Evolutionary conservation across 805 yeast genomes (phyloP).

Genomic region (Grigorovia jiainica): DNA sequence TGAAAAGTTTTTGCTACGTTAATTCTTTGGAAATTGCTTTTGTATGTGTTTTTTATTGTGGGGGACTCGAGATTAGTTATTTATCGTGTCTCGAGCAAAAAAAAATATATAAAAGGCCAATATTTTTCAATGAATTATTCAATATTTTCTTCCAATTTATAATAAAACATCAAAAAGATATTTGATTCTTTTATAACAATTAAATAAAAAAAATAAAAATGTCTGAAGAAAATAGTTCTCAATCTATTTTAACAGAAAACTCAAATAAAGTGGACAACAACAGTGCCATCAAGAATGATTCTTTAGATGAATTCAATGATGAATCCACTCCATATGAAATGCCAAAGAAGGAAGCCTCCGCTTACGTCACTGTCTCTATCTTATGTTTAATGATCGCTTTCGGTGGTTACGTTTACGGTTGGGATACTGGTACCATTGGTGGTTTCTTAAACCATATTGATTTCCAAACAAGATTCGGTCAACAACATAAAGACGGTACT

Average conservation of each 20-base stretch:
- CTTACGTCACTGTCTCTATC: conserved; percentile 25
- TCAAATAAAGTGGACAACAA: conserved; percentile 3
- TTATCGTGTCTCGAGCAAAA: too few relatives aligned
- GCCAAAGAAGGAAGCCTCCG: conserved; percentile 30
- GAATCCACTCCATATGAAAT: conserved; percentile 6
- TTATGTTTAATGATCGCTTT: conserved; percentile 27
- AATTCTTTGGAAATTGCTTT: too few relatives aligned
- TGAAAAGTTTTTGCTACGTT: too few relatives aligned
- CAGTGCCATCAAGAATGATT: not conserved
- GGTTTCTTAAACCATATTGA: conserved; percentile 56
- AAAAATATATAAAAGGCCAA: not conserved
- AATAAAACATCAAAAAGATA: not conserved
- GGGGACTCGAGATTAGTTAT: too few relatives aligned
- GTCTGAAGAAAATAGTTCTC: conserved; percentile 4
- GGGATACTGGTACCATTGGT: conserved; percentile 75
- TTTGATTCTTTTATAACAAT: not conserved
- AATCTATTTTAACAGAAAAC: conserved; percentile 1
- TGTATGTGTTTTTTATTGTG: too few relatives aligned
- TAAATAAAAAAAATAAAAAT: not conserved
- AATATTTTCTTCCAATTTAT: too few relatives aligned
- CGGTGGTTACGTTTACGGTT: conserved; percentile 49
- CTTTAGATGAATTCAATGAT: not conserved
- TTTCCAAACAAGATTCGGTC: conserved; percentile 50
- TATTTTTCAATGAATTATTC: not conserved
- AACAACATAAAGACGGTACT: conserved; percentile 32